Evolutionary conservation across 768 basidiomycete genomes (phyloP), one percentile per base, ranked within the genome.

Genomic region (Naganishia onofrii): DNA sequence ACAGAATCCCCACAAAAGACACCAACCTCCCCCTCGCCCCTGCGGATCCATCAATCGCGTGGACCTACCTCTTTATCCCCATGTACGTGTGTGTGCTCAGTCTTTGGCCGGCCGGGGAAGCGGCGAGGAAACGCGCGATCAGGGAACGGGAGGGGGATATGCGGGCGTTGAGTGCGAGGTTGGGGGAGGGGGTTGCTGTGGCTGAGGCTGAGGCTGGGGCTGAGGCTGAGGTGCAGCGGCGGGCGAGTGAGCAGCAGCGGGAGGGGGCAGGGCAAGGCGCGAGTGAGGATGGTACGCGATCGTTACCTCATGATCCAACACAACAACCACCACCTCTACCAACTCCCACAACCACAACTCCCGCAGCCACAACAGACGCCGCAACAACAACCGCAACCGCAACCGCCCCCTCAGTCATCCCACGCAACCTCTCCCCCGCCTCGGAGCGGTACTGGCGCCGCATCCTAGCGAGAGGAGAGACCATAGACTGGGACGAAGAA

Each of bases 401-500:
- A n/a, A n/a, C n/a, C n/a, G n/a, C n/a, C n/a, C n/a, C n/a, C n/a
- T n/a, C 60, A 7, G 60, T 70, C 0, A 48, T 70, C 19, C 69
- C 69, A 21, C 42, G 42, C 21, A 60, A 60, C 38, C 60, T 70
- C 10, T 31, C 46, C 44, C 0, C 46, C 15, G 1, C 1, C 6
- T 42, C 69, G 8, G 42, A 55, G 32, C 29, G 48, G 36, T 70
- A 70, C 38, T 70, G 60, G 48, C 28, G 13, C 8, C 69, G 69
- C 10, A 60, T 70, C 17, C 31, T 70, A 0, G 38, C 28, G 3
- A 28, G 56, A 17, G 69, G 69, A 13, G 60, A 70, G 31, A 38
- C 46, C 3, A 60, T 70, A 26, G 69, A 70, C n/a, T 70, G 69
- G 69, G 60, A 70, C 12, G 69, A 70, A 28, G 69, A 70, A 36